phyloP scores from a whole-genome alignment of 2,329 filamentous ascomycete species.

The Diaporthe humulicola region DNA sequence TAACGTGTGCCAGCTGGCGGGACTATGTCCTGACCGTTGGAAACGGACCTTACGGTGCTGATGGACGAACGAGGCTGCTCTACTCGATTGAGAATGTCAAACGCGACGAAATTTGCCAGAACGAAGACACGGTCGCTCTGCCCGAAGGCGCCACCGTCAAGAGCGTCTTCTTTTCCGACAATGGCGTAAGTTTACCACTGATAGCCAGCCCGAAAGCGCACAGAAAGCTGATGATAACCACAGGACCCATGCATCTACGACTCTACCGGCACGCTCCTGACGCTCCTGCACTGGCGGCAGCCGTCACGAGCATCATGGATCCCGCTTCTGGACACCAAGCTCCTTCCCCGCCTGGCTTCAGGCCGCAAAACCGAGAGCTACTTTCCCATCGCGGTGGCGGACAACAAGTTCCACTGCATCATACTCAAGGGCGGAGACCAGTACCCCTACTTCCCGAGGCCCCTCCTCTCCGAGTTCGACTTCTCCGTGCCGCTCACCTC shows the following conservation, averaged over 20 bases:
- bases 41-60: conserved; percentile 86
- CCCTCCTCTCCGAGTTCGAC: conserved; percentile 91
- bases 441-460: conserved; percentile 92
- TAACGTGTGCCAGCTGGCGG: conserved; percentile 93
- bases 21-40: conserved; percentile 98
- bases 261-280: conserved; percentile 87
- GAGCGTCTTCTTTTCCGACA: conserved; percentile 92
- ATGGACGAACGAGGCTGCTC: conserved; percentile 82
- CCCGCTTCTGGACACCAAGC: conserved; percentile 89
- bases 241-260: conserved; percentile 97
- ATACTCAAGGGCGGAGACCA: conserved; percentile 96
- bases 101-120: conserved; percentile 93
- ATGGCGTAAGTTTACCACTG: conserved; percentile 74
- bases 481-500: conserved; percentile 86
- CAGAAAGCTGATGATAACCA: background rate
- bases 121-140: conserved; percentile 90
- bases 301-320: conserved; percentile 91
- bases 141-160: conserved; percentile 80
- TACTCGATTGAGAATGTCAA: conserved; percentile 98
- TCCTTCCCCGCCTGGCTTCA: conserved; percentile 83
- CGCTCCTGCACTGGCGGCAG: conserved; percentile 90
- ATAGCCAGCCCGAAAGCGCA: no score
- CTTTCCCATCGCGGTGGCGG: conserved; percentile 94
- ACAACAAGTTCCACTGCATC: conserved; percentile 96
- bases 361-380: conserved; percentile 92